Base-by-base conservation (phyloP, 495 filamentous ascomycete species). In the Filosporella fistucella region DNA sequence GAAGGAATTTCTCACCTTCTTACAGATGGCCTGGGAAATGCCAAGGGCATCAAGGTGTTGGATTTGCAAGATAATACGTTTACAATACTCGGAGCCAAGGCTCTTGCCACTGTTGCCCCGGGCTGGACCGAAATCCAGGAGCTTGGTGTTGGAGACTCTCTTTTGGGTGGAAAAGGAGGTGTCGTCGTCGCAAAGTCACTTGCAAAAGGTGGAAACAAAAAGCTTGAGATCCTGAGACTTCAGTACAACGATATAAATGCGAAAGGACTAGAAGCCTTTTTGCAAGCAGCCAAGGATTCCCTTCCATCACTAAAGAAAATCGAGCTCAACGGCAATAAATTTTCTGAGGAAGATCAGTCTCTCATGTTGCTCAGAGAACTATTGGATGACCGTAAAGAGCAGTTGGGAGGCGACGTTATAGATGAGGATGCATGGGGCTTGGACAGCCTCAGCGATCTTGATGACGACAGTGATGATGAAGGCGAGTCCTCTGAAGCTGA, bases 21-120 rank as follows among this genome's bases (percentile, higher is more conserved):
- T 39, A 79, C 76, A 49, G 72, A 89, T 37, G 93, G 93, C 51
- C 72, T 98, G 32, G 70, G 75, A 42, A 74, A 84, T 52, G 77
- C 85, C 25, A 70, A 60, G 17, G 67, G 68, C 26, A 72, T 98
- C 28, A 65, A 80, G 62, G 75, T 88, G 34, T 63, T 97, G 28
- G 93, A 98, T 74, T 66, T 98, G 55, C 91, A 98, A 68, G 93
- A 98, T 63, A 98, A 98, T 66, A 96, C 93, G 10, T 97, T 97
- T 61, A 97, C 94, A 7, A 54, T 81, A 26, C 68, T 75, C 47
- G 93, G 91, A 7, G 88, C 90, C 4, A 80, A 69, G 56, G 89
- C 90, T 23, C 71, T 98, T 33, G 81, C 86, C 3, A 75, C 76
- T 49, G 89, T 88, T 13, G 71, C 89, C 22, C 70, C 75, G 0